These are phyloP conservation scores for Claviceps pusilla DNA, from an alignment of 2,329 filamentous ascomycete genomes.

Conservation along the genomic window DNA sequence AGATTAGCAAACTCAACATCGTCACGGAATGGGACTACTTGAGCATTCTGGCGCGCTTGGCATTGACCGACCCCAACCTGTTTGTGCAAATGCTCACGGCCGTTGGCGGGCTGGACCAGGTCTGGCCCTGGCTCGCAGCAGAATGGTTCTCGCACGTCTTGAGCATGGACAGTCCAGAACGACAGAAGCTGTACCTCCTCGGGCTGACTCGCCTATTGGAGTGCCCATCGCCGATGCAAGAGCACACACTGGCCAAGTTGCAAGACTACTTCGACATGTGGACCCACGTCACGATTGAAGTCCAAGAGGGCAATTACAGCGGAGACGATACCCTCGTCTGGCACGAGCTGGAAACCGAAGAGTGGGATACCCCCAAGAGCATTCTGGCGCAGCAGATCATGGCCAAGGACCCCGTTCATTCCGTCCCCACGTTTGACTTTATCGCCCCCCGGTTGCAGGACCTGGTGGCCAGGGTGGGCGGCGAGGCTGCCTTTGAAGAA, in stretches of 20 bases:
- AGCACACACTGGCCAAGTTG: conserved; percentile 43
- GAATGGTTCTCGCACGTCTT: conserved; percentile 59
- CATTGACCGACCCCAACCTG: conserved; percentile 53
- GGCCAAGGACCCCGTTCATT: conserved; percentile 51
- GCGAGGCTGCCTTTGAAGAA: conserved; percentile 49
- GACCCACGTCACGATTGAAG: conserved; percentile 53
- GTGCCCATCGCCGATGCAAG: conserved; percentile 40
- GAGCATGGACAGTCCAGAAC: conserved; percentile 47
- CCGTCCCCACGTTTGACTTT: conserved; percentile 47
- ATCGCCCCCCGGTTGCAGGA: conserved; percentile 45
- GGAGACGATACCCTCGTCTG: conserved; percentile 38
- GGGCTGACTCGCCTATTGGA: conserved; percentile 59
- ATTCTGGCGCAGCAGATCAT: conserved; percentile 37
- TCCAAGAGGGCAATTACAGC: conserved; percentile 44
- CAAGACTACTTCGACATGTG: conserved; percentile 65
- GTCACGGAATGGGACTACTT: conserved; percentile 77
- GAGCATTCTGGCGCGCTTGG: conserved; percentile 63
- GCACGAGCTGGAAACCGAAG: conserved; percentile 24
- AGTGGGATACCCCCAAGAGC: conserved; percentile 43
- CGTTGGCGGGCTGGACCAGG: conserved; percentile 30
- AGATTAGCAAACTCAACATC: conserved; percentile 52
- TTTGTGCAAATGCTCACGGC: conserved; percentile 45
- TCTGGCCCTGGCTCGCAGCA: conserved; percentile 43
- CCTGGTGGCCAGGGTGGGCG: conserved; percentile 45
- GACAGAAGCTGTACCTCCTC: conserved; percentile 58